These are phyloP conservation scores for Primulina huaijiensis DNA, from an alignment of 257 asterid genomes.

Conservation along the genomic window DNA sequence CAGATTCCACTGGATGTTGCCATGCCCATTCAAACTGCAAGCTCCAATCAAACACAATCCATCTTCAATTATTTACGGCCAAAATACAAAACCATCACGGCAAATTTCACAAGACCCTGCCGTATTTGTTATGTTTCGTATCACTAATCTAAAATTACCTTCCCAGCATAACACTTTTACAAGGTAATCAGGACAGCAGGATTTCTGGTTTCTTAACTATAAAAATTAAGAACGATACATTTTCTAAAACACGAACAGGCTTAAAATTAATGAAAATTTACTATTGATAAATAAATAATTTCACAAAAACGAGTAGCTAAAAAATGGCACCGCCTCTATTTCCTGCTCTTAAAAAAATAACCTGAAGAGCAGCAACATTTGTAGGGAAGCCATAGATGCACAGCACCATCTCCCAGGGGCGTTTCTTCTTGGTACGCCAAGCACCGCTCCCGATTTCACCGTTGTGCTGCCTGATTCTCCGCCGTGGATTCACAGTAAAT, in stretches of 20 bases:
- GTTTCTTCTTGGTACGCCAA: conserved; percentile 71
- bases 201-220: not conserved
- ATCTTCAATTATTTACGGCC: not conserved
- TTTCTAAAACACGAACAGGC: too few relatives aligned
- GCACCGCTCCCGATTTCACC: conserved; percentile 87
- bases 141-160: not conserved
- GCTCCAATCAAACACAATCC: not conserved
- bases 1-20: conserved; percentile 90
- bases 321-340: too few relatives aligned
- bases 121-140: too few relatives aligned
- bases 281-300: too few relatives aligned
- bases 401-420: conserved; percentile 98
- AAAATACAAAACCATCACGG: not conserved
- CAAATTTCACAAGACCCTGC: not conserved
- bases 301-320: too few relatives aligned
- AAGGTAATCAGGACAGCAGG: not conserved
- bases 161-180: not conserved
- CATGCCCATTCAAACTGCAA: conserved; percentile 98
- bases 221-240: too few relatives aligned
- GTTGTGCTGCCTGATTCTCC: conserved; percentile 94
- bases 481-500: conserved; percentile 80
- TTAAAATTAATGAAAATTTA: not conserved
- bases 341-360: conserved; percentile 12
- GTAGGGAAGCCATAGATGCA: conserved; percentile 95
- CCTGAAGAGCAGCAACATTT: conserved; percentile 90